These are phyloP conservation scores for Tolypocladium sp. DNA, from an alignment of 2,329 filamentous ascomycete genomes.

Conservation along the genomic window DNA sequence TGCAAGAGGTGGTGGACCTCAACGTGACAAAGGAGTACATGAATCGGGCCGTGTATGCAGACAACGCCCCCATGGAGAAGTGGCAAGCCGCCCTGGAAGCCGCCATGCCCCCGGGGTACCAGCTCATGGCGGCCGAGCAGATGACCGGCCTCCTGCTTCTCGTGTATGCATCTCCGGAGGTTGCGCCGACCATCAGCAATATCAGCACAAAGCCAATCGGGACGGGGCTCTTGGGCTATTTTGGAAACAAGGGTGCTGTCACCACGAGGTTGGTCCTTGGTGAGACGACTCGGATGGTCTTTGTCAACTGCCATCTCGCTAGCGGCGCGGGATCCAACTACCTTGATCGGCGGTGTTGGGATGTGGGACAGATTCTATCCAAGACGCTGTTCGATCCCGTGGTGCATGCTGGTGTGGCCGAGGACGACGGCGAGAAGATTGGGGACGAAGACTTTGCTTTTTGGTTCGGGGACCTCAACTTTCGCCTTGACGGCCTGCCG, in stretches of 20 bases:
- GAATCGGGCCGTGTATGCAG: constrained; percentile 55
- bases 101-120: constrained; percentile 68
- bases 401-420: constrained; percentile 51
- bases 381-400: constrained; percentile 74
- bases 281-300: constrained; percentile 80
- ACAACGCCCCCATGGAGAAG: constrained; percentile 60
- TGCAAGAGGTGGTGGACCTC: constrained; percentile 90
- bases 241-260: constrained; percentile 93
- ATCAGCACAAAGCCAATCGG: constrained; percentile 78
- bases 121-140: constrained; percentile 71
- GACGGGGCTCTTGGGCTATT: constrained; percentile 83
- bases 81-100: constrained; percentile 73
- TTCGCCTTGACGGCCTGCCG: constrained; percentile 77
- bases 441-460: constrained; percentile 91
- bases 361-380: constrained; percentile 66
- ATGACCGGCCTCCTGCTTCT: constrained; percentile 77
- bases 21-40: constrained; percentile 72
- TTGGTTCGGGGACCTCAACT: constrained; percentile 96
- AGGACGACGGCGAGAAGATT: constrained; percentile 60
- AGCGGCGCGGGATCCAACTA: constrained; percentile 73
- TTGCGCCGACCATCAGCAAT: constrained; percentile 67
- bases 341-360: constrained; percentile 82
- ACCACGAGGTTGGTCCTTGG: constrained; percentile 74
- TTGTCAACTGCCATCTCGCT: constrained; percentile 85
- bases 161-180: constrained; percentile 72